These are phyloP conservation scores for Aspergillus luchuensis DNA, from an alignment of 2,329 filamentous ascomycete species.

Conservation along the genomic window DNA sequence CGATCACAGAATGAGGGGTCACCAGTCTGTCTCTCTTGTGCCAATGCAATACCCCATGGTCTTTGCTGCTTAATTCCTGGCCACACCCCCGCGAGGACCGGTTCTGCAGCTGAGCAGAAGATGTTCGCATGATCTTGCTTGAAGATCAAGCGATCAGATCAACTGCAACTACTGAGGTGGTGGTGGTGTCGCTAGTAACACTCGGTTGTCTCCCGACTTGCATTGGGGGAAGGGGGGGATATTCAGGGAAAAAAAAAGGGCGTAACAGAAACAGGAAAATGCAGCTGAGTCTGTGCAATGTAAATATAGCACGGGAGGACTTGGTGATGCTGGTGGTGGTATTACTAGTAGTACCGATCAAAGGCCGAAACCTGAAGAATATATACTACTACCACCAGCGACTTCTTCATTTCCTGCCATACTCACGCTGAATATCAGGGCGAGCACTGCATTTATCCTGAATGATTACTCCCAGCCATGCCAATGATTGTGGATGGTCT, in stretches of 20 bases:
- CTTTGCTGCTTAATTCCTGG: neutral
- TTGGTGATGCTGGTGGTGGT: neutral
- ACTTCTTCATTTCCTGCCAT: neutral
- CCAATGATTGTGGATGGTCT: neutral
- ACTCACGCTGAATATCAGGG: neutral
- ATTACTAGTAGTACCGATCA: neutral
- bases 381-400: neutral
- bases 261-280: neutral
- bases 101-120: neutral
- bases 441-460: neutral
- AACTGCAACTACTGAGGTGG: neutral
- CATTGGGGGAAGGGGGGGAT: neutral
- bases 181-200: neutral
- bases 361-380: neutral
- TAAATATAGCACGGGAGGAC: neutral
- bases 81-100: neutral
- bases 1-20: neutral
- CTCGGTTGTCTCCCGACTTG: neutral
- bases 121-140: conserved; percentile 7
- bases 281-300: neutral
- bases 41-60: too few species aligned
- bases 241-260: neutral
- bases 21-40: neutral
- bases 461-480: neutral
- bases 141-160: conserved; percentile 4